Base-by-base conservation (phyloP, 441 rosid species). In the Erodium chrysanthum region DNA sequence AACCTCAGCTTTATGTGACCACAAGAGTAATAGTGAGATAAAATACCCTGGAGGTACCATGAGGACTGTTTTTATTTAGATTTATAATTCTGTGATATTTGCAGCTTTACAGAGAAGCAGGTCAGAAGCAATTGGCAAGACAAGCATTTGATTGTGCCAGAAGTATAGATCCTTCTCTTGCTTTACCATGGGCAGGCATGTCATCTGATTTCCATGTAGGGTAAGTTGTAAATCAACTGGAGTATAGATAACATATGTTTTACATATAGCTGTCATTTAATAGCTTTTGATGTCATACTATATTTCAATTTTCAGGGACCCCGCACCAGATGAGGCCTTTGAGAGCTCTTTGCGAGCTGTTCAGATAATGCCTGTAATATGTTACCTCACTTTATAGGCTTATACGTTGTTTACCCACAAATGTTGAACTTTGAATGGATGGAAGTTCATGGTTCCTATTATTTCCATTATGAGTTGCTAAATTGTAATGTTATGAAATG, bases 131-230 rank as follows among this genome's bases (percentile, higher is more conserved):
- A 73, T 66, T 94, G 72, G 92, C 96, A 68, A 88, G 84, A 73
- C 87, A 84, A 78, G 96, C 99, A 79, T 89, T 91, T 82, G 97
- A 94, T 72, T 84, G 79, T 82, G 92, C 96, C 72, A 88, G 99
- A 87, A 92, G 98, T 75, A 84, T 91, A 73, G 96, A 94, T 84
- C 96, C 99, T 79, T 89, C 91, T 14, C 88, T 94, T 75, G 88
- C 96, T n/a, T 79, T 91, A 69, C 97, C 97, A 61, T 94, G 99
- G 99, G 96, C 96, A 6, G 99, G 97, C 80, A 83, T 88, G 94
- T 84, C 97, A 66, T 96, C 94, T 74, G 96, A 89, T 82, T 64
- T 74, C 69, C 66, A 74, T 79, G 78, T 85, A 74, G 76, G 96
- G 99, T 89, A 77, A 65, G 74, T 70, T 40, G 17, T 71, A 68